phyloP scores from a whole-genome alignment of 495 filamentous ascomycete genomes.

The Corynascus novoguineensis region DNA sequence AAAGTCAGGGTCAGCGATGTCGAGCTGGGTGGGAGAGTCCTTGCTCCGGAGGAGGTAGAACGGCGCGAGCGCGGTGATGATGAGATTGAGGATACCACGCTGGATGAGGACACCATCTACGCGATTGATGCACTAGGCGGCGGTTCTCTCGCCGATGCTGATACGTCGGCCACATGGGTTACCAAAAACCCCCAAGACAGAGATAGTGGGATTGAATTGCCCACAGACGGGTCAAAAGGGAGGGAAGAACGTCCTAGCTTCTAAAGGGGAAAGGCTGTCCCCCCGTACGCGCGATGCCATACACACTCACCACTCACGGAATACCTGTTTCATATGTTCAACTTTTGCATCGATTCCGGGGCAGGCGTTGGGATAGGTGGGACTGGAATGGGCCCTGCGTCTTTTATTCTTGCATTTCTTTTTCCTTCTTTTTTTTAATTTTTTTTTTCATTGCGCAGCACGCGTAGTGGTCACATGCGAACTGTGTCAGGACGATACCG shows the following conservation, averaged over 20 bases:
- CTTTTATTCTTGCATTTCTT: background rate
- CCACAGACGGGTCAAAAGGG: slow-evolving; percentile 22
- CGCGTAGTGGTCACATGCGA: background rate
- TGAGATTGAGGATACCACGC: slow-evolving; percentile 27
- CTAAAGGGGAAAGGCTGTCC: background rate
- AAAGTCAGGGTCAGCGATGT: slow-evolving; percentile 69
- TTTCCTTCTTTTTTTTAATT: background rate
- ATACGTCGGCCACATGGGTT: slow-evolving; percentile 26
- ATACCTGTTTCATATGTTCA: background rate
- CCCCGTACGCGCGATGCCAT: background rate
- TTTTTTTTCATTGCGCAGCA: slow-evolving; percentile 13
- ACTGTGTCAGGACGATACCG: background rate
- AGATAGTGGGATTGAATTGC: slow-evolving; percentile 50
- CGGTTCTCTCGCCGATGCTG: slow-evolving; percentile 7
- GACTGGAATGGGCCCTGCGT: background rate
- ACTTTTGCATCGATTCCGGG: background rate
- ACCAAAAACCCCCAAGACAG: slow-evolving; percentile 42
- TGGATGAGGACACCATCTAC: slow-evolving; percentile 24
- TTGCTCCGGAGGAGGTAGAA: slow-evolving; percentile 46
- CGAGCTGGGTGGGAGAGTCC: slow-evolving; percentile 74
- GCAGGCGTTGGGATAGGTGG: background rate
- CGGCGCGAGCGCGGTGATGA: slow-evolving; percentile 43
- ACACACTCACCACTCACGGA: background rate
- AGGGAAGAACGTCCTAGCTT: background rate
- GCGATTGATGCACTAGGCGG: slow-evolving; percentile 19